Evolutionary conservation across 225 moss, liverwort and hornwort genomes (phyloP).

Genomic region (Physcomitrium patens): DNA sequence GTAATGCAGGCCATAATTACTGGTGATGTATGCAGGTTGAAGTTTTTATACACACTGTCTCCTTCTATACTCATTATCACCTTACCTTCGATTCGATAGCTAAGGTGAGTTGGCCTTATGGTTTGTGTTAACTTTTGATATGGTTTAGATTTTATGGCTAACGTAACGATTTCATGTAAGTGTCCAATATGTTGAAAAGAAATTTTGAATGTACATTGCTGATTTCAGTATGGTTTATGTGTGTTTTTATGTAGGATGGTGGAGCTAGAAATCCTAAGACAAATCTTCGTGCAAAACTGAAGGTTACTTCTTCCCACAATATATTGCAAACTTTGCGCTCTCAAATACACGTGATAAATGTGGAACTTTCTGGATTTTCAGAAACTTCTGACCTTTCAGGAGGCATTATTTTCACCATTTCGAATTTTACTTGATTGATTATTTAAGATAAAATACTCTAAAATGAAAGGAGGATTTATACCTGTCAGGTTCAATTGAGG

Average conservation of each 20-base stretch:
- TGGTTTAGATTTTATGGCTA: background rate
- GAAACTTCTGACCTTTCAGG: too few species aligned
- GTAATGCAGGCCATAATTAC: constrained; percentile 14
- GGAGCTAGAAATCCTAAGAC: constrained; percentile 46
- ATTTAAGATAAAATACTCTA: too few species aligned
- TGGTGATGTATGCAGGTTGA: constrained; percentile 67
- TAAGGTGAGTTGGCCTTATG: constrained; percentile 31
- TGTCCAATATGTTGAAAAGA: too few species aligned
- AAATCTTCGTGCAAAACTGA: constrained; percentile 59
- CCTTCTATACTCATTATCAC: constrained; percentile 74
- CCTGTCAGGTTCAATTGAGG: too few species aligned
- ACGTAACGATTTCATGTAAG: too few species aligned
- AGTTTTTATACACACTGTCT: constrained; percentile 83
- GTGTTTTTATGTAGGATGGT: constrained; percentile 46
- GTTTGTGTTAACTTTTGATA: background rate
- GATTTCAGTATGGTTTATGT: background rate
- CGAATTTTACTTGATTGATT: too few species aligned
- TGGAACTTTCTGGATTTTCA: background rate
- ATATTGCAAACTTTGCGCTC: background rate
- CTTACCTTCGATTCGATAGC: constrained; percentile 71
- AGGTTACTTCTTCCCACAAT: constrained; percentile 33
- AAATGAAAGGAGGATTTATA: too few species aligned
- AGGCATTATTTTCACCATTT: too few species aligned
- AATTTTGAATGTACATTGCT: background rate
- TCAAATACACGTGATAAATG: background rate